These are phyloP conservation scores for Kalaharituber pfeilii DNA, from an alignment of 2,329 filamentous ascomycete genomes.

Conservation along the genomic window DNA sequence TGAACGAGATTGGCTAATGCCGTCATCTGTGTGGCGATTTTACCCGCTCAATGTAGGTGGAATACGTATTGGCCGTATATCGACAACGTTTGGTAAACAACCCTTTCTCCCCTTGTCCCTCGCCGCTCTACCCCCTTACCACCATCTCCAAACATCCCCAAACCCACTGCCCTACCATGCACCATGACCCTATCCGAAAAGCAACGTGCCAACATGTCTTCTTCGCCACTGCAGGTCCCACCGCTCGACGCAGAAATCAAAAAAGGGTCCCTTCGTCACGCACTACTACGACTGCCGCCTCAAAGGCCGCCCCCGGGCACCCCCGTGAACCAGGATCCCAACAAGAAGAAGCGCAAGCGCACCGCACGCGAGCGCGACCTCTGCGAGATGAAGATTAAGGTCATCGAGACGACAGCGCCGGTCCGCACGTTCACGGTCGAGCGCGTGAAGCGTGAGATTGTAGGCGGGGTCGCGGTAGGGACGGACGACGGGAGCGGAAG, in stretches of 20 bases:
- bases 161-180: background rate
- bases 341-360: slow-evolving; percentile 67
- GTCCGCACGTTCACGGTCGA: slow-evolving; percentile 48
- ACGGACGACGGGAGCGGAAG: too few species aligned
- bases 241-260: slow-evolving; percentile 63
- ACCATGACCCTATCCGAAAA: too few species aligned
- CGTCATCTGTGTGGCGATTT: background rate
- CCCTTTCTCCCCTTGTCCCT: background rate
- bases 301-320: slow-evolving; percentile 62
- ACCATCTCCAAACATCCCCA: background rate
- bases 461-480: slow-evolving; percentile 48
- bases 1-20: slow-evolving; percentile 6
- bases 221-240: slow-evolving; percentile 45
- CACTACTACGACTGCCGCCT: slow-evolving; percentile 75
- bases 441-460: slow-evolving; percentile 40
- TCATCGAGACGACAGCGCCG: slow-evolving; percentile 40
- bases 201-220: too few species aligned
- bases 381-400: slow-evolving; percentile 78
- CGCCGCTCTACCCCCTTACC: background rate
- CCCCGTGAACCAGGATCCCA: slow-evolving; percentile 60
- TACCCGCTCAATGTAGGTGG: slow-evolving; percentile 35
- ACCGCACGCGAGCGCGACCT: slow-evolving; percentile 56
- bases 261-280: slow-evolving; percentile 64
- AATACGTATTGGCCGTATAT: slow-evolving; percentile 69
- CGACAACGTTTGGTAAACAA: slow-evolving; percentile 47